Evolutionary conservation across 2,329 filamentous ascomycete genomes (phyloP).

Genomic region (Domatiomyces catenatus): DNA sequence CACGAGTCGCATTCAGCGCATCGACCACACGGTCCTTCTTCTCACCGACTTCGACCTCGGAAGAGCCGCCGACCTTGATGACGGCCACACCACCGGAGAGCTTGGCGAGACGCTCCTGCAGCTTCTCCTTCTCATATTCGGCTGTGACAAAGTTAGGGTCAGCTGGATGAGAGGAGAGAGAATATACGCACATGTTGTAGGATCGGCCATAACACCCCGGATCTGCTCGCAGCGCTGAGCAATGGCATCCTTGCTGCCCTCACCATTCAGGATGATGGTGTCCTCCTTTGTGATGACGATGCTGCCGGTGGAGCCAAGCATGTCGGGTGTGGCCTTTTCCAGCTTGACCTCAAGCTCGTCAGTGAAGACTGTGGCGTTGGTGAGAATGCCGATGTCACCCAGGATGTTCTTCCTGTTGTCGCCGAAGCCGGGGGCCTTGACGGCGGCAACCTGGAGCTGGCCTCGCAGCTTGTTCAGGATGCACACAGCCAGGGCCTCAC

Average conservation of each 20-base stretch:
- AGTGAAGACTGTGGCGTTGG: constrained; percentile 93
- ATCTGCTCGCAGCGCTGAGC: constrained; percentile 97
- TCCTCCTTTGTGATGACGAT: constrained; percentile 99
- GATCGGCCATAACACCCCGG: constrained; percentile 86
- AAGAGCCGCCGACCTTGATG: constrained; percentile 96
- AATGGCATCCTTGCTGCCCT: constrained; percentile 86
- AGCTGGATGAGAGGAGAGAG: no score
- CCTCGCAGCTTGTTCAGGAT: constrained; percentile 99
- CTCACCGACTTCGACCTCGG: constrained; percentile 96
- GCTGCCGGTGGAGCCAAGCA: constrained; percentile 91
- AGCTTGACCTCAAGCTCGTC: constrained; percentile 98
- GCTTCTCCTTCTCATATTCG: constrained; percentile 99
- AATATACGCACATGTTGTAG: constrained; percentile 47
- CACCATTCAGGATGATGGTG: constrained; percentile 94
- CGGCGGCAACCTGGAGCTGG: constrained; percentile 92
- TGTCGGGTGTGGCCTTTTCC: constrained; percentile 88
- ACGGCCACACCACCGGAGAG: constrained; percentile 97
- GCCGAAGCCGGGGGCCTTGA: constrained; percentile 98
- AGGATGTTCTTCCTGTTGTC: constrained; percentile 99
- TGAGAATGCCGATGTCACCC: constrained; percentile 86
- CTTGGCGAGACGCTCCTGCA: constrained; percentile 98
- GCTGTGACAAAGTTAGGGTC: constrained; percentile 21
- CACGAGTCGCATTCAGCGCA: constrained; percentile 92
- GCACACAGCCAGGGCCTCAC: constrained; percentile 94
- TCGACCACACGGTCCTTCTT: constrained; percentile 99